Evolutionary conservation across 1,139 yeast genomes (phyloP), one percentile per base, ranked within the genome.

Genomic region (Suhomyces bokatorum): DNA sequence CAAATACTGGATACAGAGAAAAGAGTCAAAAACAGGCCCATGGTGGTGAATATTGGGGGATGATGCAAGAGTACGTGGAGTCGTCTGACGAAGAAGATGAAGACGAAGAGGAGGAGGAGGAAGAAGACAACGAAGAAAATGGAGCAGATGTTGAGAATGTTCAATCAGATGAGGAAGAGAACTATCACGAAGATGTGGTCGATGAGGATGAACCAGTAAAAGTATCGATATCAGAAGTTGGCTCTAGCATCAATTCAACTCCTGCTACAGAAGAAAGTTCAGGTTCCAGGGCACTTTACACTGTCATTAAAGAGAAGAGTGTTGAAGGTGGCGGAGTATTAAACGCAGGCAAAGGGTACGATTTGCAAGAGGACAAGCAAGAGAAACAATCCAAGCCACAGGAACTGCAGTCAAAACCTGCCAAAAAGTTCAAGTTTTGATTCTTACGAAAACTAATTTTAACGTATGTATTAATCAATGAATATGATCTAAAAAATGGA

Each of bases 1-100:
- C 61, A 8, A 74, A 74, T 47, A 57, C 58, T 14, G 78, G 78
- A 0, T 74, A 74, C 33, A 47, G 51, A 42, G 58, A 53, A 24
- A 51, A 47, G 32, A 42, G 39, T 9, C 49, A 69, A 7, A 66
- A 60, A 40, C 66, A 67, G 63, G 55, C 59, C 11, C 38, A 42
- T 46, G 63, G 59, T 14, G 52, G 60, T 7, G 66, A 62, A 10
- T 66, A 59, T 41, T 79, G 77, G 76, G 84, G 83, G 5, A 60
- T 59, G 43, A 52, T 78, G 4, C 63, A 66, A 36, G 62, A 59
- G 5, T 62, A 58, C 15, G 75, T 63, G 24, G 78, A 69, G 29
- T 61, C 64, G 0, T 69, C 64, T 3, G 67, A 58, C 6, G 74
- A 64, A 1, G 72, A 62, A 14, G 66, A 65, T 1, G 71, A 63